These are phyloP conservation scores for Forsythia suspensa DNA, from an alignment of 257 asterid genomes.

Conservation along the genomic window DNA sequence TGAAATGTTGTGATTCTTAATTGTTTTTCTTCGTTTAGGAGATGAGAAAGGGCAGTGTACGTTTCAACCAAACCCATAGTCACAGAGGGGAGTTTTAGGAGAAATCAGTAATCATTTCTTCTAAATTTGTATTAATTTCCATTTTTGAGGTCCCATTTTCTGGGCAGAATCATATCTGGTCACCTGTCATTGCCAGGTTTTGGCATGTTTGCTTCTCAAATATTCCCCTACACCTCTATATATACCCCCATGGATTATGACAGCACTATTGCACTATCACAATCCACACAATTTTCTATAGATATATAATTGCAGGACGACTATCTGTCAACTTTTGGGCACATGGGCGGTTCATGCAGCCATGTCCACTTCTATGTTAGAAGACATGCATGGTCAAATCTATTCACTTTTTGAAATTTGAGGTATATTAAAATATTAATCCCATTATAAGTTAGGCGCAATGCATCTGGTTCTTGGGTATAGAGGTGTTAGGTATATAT, in stretches of 20 bases:
- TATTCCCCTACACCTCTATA: background rate
- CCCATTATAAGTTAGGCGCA: background rate
- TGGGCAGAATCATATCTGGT: background rate
- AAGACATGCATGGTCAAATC: background rate
- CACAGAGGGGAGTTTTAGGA: background rate
- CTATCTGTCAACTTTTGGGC: background rate
- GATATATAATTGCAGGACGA: background rate
- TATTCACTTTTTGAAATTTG: background rate
- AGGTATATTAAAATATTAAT: background rate
- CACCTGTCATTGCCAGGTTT: background rate
- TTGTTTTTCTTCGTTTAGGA: no score
- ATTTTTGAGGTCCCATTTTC: background rate
- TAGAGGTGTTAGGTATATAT: background rate
- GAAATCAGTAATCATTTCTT: background rate
- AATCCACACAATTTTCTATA: background rate
- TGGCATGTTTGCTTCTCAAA: background rate
- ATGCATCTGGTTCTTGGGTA: background rate
- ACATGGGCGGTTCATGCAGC: background rate
- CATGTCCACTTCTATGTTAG: background rate
- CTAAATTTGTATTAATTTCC: background rate
- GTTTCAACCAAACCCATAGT: background rate
- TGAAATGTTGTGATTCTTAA: no score
- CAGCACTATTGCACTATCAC: background rate
- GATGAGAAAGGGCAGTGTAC: no score
- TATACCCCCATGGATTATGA: background rate